Conservation (phyloP, 345 rosid species). For the Stellera chamaejasme region DNA sequence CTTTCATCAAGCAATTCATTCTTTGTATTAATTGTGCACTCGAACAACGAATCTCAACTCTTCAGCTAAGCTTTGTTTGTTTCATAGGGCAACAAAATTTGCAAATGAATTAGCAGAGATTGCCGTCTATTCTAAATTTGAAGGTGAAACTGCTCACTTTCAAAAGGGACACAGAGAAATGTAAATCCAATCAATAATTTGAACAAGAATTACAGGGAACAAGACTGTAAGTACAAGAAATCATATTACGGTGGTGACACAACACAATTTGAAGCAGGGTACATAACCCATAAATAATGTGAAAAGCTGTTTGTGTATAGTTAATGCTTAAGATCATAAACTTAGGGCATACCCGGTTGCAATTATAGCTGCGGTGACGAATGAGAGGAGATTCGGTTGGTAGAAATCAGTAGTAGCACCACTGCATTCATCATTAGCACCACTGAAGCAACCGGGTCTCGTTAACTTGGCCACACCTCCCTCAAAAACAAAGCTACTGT, state of each 20-base stretch:
- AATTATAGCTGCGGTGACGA: slow-evolving; percentile 16
- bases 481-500: slow-evolving; percentile 44
- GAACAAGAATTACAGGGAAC: too few species aligned
- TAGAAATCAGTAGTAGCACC: slow-evolving; percentile 21
- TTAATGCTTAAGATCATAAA: slow-evolving; percentile 15
- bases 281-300: slow-evolving; percentile 8
- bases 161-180: too few species aligned
- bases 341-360: slow-evolving; percentile 21
- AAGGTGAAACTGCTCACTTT: too few species aligned
- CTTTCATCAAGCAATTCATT: too few species aligned
- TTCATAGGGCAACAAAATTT: too few species aligned
- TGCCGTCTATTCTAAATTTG: too few species aligned
- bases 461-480: slow-evolving; percentile 49
- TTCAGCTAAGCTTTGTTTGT: too few species aligned
- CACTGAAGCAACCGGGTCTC: slow-evolving; percentile 65
- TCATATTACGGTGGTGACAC: background rate
- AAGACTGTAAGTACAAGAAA: background rate
- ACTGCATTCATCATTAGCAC: slow-evolving; percentile 56
- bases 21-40: too few species aligned
- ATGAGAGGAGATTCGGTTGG: slow-evolving; percentile 20
- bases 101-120: too few species aligned
- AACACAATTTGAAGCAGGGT: background rate
- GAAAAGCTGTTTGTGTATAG: slow-evolving; percentile 1
- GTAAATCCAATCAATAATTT: too few species aligned
- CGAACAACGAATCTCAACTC: too few species aligned